These are phyloP conservation scores for Desmodesmus armatus DNA, from an alignment of 139 green algal species.

Conservation along the genomic window DNA sequence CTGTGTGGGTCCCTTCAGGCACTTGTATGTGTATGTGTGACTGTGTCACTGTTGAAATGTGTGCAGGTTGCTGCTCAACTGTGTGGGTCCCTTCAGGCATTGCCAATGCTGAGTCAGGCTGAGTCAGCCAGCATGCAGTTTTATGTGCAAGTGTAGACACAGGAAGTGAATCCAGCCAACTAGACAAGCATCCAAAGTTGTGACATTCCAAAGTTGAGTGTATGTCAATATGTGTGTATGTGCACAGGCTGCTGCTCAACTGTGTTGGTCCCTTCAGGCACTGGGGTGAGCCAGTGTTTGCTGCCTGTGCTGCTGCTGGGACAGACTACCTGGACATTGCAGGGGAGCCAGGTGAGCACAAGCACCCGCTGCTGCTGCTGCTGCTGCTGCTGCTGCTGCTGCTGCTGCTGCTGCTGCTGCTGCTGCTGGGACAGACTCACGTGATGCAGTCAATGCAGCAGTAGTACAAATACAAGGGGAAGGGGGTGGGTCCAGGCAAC, in stretches of 20 bases:
- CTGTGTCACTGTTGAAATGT: too few relatives aligned
- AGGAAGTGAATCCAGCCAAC: too few relatives aligned
- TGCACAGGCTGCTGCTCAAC: slow-evolving; percentile 67
- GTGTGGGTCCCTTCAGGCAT: too few relatives aligned
- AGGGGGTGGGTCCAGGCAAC: too few relatives aligned
- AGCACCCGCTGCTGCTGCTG: neutral
- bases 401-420: neutral
- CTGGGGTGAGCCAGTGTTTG: slow-evolving; percentile 69
- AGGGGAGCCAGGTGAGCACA: slow-evolving; percentile 71
- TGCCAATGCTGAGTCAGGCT: too few relatives aligned
- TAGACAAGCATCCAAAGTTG: too few relatives aligned
- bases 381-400: neutral
- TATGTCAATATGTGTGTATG: neutral
- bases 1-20: slow-evolving; percentile 74
- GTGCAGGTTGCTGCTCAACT: too few relatives aligned
- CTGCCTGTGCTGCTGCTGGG: slow-evolving; percentile 59
- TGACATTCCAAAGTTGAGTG: too few relatives aligned
- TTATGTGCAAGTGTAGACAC: too few relatives aligned
- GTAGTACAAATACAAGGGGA: too few relatives aligned
- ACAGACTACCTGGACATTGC: slow-evolving; percentile 79
- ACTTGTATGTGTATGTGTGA: slow-evolving; percentile 68
- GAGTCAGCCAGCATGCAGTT: too few relatives aligned
- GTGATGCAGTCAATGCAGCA: too few relatives aligned
- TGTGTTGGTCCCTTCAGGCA: slow-evolving; percentile 73
- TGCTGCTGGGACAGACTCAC: neutral